Percentiles rank a stretch among this genome's conserved stretches.
phyloP scores from a whole-genome alignment of 2,329 filamentous ascomycete genomes.

The Alternaria infectoria region DNA sequence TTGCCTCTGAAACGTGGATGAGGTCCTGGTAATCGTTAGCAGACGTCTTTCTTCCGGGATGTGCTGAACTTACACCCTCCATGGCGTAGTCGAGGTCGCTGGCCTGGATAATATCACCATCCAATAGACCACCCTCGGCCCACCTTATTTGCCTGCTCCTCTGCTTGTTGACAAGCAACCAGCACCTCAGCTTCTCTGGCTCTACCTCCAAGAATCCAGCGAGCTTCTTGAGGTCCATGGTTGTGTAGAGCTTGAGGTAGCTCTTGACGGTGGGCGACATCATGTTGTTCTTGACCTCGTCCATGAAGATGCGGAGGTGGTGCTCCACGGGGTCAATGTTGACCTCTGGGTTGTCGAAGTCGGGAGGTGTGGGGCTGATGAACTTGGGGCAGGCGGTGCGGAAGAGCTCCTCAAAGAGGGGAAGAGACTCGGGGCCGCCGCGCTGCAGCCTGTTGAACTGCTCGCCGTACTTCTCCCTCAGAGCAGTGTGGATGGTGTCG shows the following conservation, averaged over 20 bases:
- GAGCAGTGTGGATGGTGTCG: slow-evolving; percentile 97
- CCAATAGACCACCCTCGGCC: slow-evolving; percentile 86
- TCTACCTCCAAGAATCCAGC: slow-evolving; percentile 96
- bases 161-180: slow-evolving; percentile 98
- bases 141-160: slow-evolving; percentile 95
- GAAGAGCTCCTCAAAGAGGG: slow-evolving; percentile 98
- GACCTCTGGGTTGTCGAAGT: slow-evolving; percentile 95
- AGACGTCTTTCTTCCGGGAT: not conserved
- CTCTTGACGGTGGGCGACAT: slow-evolving; percentile 97
- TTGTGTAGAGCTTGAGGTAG: slow-evolving; percentile 98
- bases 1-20: slow-evolving; percentile 98
- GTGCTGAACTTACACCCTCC: slow-evolving; percentile 75
- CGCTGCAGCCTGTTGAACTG: slow-evolving; percentile 96
- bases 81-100: slow-evolving; percentile 97
- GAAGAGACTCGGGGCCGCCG: slow-evolving; percentile 91
- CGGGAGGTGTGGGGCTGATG: slow-evolving; percentile 94
- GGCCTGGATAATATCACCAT: slow-evolving; percentile 90
- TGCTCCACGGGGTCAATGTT: slow-evolving; percentile 98
- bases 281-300: slow-evolving; percentile 99
- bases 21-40: slow-evolving; percentile 68
- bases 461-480: slow-evolving; percentile 99
- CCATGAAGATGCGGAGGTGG: slow-evolving; percentile 98
- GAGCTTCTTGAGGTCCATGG: slow-evolving; percentile 98
- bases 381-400: slow-evolving; percentile 98
- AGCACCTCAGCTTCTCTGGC: slow-evolving; percentile 92